Percentiles rank a stretch among this genome's conserved stretches.
Conservation (phyloP, 441 rosid species). For the Populus hybrid region DNA sequence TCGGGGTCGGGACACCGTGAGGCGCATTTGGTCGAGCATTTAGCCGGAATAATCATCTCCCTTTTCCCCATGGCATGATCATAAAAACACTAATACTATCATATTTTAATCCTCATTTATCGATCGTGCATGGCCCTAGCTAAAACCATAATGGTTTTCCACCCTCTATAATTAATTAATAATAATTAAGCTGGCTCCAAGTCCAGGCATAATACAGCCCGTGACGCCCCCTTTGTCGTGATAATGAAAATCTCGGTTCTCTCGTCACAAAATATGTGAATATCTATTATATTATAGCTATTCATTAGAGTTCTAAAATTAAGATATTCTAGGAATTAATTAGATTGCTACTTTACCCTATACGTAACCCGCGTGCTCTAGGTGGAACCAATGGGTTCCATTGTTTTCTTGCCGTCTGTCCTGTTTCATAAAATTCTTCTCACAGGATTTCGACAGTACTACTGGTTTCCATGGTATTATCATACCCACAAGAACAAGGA, state of each 20-base stretch:
- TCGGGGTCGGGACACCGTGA: not conserved
- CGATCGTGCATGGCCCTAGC: not conserved
- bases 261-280: not conserved
- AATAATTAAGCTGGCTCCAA: not conserved
- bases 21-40: conserved; percentile 1
- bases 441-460: not conserved
- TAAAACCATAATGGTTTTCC: not conserved
- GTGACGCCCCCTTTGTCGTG: conserved; percentile 4
- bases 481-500: not conserved
- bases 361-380: not conserved
- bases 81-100: not conserved
- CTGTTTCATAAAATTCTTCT: conserved; percentile 6
- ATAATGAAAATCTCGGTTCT: conserved; percentile 11
- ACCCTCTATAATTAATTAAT: not conserved
- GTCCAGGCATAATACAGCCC: not conserved
- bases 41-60: conserved; percentile 8
- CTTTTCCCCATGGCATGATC: not conserved
- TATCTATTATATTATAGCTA: not conserved
- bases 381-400: not conserved
- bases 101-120: not conserved
- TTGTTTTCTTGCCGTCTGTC: conserved; percentile 23
- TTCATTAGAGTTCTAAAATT: not conserved
- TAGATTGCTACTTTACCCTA: too few species aligned
- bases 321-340: too few species aligned
- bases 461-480: not conserved